A percentile compares a stretch with the other conserved stretches of the same genome.
Evolutionary conservation across 108 stramenopile genomes (phyloP).

Genomic region (Halocafeteria seosinensis): DNA sequence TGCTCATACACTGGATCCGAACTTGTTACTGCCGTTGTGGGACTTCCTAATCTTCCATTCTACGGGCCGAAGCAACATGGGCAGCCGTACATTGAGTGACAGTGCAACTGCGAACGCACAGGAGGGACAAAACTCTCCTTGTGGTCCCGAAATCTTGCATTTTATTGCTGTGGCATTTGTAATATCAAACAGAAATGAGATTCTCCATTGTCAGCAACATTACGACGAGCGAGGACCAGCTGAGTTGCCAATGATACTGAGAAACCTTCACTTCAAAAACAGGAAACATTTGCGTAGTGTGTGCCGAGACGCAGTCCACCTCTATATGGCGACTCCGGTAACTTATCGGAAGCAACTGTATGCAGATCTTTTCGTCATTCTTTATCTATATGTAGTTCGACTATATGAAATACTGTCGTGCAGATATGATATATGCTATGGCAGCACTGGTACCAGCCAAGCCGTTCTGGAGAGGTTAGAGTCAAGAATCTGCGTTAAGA

Average conservation of each 20-base stretch:
- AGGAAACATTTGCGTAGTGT: background rate
- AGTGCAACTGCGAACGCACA: background rate
- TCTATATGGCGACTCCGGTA: background rate
- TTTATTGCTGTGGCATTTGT: background rate
- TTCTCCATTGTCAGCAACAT: background rate
- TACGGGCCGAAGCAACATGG: background rate
- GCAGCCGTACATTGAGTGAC: background rate
- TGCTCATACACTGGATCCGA: slow-evolving; percentile 1
- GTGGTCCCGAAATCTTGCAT: background rate
- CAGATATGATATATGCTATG: too few species aligned
- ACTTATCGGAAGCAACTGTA: background rate
- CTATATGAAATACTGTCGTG: too few species aligned
- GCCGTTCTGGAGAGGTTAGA: background rate
- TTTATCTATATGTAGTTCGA: too few species aligned
- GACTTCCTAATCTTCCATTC: background rate
- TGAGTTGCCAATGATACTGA: background rate
- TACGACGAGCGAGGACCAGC: background rate
- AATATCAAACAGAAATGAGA: background rate
- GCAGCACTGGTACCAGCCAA: background rate
- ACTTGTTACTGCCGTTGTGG: background rate
- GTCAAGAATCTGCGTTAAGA: background rate
- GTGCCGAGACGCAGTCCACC: background rate
- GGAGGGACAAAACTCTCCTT: background rate
- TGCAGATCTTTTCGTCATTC: too few species aligned
- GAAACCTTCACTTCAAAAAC: background rate